Evolutionary conservation across 805 yeast species (phyloP).

Genomic region (Candida coquimbonensis): DNA sequence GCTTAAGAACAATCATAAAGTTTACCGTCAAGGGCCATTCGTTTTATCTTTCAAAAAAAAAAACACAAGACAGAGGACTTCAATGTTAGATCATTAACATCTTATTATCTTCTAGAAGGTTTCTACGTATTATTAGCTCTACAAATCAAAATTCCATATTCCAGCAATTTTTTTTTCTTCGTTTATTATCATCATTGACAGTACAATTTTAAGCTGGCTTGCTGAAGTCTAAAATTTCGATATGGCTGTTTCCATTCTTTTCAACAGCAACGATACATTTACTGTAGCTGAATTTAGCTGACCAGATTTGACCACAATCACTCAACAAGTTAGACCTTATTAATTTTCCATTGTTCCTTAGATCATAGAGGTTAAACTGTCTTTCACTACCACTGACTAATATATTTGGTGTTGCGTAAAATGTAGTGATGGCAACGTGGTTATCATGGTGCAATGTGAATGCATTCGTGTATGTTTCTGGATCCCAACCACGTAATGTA

Average conservation of each 20-base stretch:
- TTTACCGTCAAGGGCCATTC: too few relatives aligned
- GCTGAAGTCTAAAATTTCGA: conserved; percentile 83
- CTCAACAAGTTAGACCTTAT: conserved; percentile 63
- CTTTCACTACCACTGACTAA: conserved; percentile 87
- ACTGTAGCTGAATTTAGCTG: conserved; percentile 77
- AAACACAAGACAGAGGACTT: background rate
- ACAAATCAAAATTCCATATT: background rate
- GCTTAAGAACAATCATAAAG: too few relatives aligned
- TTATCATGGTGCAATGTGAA: conserved; percentile 67
- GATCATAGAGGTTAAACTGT: conserved; percentile 83
- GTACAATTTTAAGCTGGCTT: conserved; percentile 7
- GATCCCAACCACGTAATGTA: conserved; percentile 89
- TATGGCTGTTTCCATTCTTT: conserved; percentile 57
- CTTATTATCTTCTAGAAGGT: too few relatives aligned
- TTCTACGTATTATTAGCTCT: background rate
- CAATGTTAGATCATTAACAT: background rate
- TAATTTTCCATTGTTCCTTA: conserved; percentile 59
- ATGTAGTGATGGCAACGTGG: conserved; percentile 88
- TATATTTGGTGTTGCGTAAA: conserved; percentile 78
- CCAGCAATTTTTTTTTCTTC: too few relatives aligned
- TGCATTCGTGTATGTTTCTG: conserved; percentile 59
- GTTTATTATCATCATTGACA: too few relatives aligned
- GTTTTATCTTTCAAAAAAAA: too few relatives aligned
- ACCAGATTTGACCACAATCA: conserved; percentile 90
- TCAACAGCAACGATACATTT: conserved; percentile 91